Evolutionary conservation across 306 rosid genomes (phyloP).

Genomic region (Citrullus colocynthis): DNA sequence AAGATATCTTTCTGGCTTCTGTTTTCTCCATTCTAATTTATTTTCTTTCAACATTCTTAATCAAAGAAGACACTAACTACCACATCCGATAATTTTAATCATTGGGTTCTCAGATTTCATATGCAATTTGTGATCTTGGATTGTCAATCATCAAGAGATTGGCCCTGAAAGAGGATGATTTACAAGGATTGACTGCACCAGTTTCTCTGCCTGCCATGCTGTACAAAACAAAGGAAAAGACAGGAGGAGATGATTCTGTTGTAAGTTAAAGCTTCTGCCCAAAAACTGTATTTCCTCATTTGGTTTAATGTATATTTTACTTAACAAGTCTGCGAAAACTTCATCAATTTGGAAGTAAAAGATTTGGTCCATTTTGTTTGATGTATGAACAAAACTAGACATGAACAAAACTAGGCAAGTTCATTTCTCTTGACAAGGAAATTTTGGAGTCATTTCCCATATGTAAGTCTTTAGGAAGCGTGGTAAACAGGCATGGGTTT

Average conservation of each 20-base stretch:
- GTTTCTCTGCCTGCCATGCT: slow-evolving; percentile 59
- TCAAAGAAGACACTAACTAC: background rate
- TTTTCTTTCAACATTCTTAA: background rate
- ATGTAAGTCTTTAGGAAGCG: background rate
- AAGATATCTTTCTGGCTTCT: slow-evolving; percentile 5
- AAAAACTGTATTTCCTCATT: slow-evolving; percentile 5
- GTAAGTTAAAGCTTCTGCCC: slow-evolving; percentile 27
- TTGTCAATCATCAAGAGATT: slow-evolving; percentile 59
- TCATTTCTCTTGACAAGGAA: background rate
- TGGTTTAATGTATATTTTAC: background rate
- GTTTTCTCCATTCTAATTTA: background rate
- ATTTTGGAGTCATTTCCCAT: background rate
- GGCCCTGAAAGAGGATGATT: slow-evolving; percentile 46
- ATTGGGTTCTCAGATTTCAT: slow-evolving; percentile 56
- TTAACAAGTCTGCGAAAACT: background rate
- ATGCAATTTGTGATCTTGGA: slow-evolving; percentile 90
- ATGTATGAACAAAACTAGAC: background rate
- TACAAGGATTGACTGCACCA: slow-evolving; percentile 33
- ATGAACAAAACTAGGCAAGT: background rate
- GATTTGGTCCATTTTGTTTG: background rate
- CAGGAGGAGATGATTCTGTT: slow-evolving; percentile 55
- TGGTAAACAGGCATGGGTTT: background rate
- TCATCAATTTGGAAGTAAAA: background rate
- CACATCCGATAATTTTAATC: background rate
- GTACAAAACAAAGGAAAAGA: slow-evolving; percentile 57